Evolutionary conservation across 2,329 filamentous ascomycete genomes (phyloP).

Genomic region (Colletotrichum costaricense): DNA sequence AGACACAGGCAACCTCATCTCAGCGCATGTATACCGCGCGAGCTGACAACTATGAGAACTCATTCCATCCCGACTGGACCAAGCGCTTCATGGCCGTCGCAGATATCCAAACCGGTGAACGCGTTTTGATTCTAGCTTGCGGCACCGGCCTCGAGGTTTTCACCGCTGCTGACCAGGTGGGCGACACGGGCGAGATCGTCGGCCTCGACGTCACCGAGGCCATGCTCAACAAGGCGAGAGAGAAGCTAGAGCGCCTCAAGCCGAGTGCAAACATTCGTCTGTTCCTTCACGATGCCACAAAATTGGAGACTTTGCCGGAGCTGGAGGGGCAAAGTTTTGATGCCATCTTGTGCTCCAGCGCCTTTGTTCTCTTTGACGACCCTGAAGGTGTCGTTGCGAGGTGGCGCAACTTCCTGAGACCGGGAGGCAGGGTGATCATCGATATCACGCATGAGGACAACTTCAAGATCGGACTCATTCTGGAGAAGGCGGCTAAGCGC

Average conservation of each 20-base stretch:
- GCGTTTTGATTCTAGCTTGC: constrained; percentile 46
- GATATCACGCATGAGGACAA: constrained; percentile 48
- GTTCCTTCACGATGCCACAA: constrained; percentile 42
- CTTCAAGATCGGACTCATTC: constrained; percentile 38
- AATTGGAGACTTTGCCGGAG: constrained; percentile 38
- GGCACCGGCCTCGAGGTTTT: constrained; percentile 48
- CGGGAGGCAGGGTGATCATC: constrained; percentile 43
- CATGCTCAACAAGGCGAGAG: constrained; percentile 45
- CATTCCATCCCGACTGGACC: constrained; percentile 48
- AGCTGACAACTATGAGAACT: constrained; percentile 46
- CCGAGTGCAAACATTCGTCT: constrained; percentile 28
- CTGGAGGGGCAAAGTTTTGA: constrained; percentile 43
- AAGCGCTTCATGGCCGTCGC: constrained; percentile 43
- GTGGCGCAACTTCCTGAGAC: constrained; percentile 45
- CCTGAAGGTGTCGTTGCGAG: constrained; percentile 40
- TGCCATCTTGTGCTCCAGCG: constrained; percentile 46
- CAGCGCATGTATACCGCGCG: constrained; percentile 46
- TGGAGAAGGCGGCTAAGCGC: constrained; percentile 42
- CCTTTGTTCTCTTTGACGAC: constrained; percentile 46
- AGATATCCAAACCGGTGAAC: constrained; percentile 40
- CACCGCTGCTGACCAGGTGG: constrained; percentile 42
- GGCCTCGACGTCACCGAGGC: constrained; percentile 46
- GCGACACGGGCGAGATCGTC: constrained; percentile 41
- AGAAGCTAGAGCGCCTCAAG: constrained; percentile 40
- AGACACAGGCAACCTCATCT: constrained; percentile 38